Evolutionary conservation across 768 basidiomycete species (phyloP).

Genomic region (Boletus tomentosulus): DNA sequence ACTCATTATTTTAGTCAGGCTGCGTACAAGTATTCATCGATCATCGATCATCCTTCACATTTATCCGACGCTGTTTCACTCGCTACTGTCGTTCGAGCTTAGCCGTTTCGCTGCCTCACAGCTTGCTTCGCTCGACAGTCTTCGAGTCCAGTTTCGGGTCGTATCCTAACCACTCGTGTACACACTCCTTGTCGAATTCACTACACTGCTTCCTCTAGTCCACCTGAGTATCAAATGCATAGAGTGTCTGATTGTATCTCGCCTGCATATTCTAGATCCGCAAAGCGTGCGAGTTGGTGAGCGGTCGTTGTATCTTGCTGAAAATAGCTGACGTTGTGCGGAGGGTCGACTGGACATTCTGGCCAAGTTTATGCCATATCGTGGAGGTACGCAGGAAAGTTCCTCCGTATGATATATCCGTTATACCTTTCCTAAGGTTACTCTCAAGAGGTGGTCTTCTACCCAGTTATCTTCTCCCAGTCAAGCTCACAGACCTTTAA

Average conservation of each 20-base stretch:
- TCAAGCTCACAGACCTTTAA: background rate
- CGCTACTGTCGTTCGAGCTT: too few species aligned
- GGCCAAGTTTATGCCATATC: conserved; percentile 72
- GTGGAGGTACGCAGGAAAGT: conserved; percentile 58
- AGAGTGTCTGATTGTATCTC: background rate
- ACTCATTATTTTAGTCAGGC: too few species aligned
- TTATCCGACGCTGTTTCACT: too few species aligned
- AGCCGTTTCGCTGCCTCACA: too few species aligned
- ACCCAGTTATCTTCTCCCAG: background rate
- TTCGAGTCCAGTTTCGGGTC: too few species aligned
- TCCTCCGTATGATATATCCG: background rate
- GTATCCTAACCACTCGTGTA: too few species aligned
- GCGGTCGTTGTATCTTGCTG: conserved; percentile 8
- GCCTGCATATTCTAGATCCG: conserved; percentile 48
- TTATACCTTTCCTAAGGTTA: conserved; percentile 48
- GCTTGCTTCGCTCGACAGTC: too few species aligned
- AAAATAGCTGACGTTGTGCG: conserved; percentile 27
- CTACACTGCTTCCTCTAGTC: too few species aligned
- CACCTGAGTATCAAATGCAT: too few species aligned
- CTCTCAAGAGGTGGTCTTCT: conserved; percentile 51
- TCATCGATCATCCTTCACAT: too few species aligned
- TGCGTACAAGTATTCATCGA: too few species aligned
- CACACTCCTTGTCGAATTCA: too few species aligned
- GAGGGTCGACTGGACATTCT: conserved; percentile 77
- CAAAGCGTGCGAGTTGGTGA: conserved; percentile 76